Percentiles rank a stretch among this genome's conserved stretches.
phyloP scores from a whole-genome alignment of 208 protist genomes.

The Cochliopodium minus region DNA sequence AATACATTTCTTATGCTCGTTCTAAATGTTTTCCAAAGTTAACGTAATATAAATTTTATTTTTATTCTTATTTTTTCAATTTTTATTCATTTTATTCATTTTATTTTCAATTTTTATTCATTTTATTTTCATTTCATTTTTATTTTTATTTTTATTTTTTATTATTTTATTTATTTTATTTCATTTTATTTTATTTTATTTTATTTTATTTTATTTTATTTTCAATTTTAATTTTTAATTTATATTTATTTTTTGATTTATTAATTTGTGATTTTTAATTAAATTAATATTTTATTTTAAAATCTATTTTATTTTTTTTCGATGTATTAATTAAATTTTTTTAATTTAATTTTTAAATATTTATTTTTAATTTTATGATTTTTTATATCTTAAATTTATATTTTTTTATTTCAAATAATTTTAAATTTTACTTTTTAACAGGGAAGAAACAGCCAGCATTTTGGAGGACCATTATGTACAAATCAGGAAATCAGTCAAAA shows the following conservation, averaged over 20 bases:
- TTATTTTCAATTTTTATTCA: conserved; percentile 3
- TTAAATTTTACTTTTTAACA: neutral
- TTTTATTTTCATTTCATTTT: conserved; percentile 5
- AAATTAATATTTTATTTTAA: conserved; percentile 3
- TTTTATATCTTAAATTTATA: conserved; percentile 1
- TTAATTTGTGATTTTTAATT: neutral
- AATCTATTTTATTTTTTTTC: conserved; percentile 3
- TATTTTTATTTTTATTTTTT: conserved; percentile 5
- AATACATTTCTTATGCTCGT: conserved; percentile 1
- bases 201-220: conserved; percentile 5
- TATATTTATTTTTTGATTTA: conserved; percentile 1
- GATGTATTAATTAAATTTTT: neutral
- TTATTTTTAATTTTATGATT: neutral
- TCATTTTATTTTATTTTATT: conserved; percentile 1
- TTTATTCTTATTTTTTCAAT: conserved; percentile 3
- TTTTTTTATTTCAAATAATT: conserved; percentile 3
- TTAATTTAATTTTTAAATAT: neutral
- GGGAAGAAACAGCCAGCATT: conserved; percentile 55
- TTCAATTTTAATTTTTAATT: neutral
- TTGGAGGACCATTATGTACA: conserved; percentile 86
- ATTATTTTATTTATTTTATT: conserved; percentile 1
- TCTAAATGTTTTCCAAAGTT: neutral
- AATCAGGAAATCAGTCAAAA: conserved; percentile 54
- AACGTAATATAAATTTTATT: neutral
- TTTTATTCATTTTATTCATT: conserved; percentile 3